These are phyloP conservation scores for Pythium dissotocum DNA, from an alignment of 352 stramenopile genomes.

Conservation along the genomic window DNA sequence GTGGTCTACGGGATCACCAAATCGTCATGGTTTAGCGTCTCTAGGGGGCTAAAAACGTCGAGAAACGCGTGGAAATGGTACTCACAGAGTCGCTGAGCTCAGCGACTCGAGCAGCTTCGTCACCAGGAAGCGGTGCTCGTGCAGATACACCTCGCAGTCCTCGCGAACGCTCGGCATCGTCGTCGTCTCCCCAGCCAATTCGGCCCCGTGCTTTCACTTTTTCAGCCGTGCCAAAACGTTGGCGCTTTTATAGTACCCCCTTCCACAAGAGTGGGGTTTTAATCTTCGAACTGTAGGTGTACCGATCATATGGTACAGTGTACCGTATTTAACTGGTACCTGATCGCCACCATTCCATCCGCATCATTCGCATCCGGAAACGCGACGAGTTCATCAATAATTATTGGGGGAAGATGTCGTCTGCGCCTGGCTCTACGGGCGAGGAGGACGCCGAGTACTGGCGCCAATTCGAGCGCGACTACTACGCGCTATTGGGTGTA, in stretches of 20 bases:
- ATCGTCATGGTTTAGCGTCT: background rate
- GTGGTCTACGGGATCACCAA: constrained; percentile 37
- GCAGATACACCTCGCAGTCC: constrained; percentile 67
- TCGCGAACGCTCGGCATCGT: constrained; percentile 65
- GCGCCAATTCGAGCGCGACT: constrained; percentile 73
- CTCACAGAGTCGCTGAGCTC: constrained; percentile 59
- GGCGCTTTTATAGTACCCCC: constrained; percentile 2
- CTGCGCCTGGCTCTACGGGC: constrained; percentile 2
- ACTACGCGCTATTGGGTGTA: constrained; percentile 83
- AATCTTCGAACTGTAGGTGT: background rate
- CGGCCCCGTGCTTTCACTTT: background rate
- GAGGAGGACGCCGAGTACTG: constrained; percentile 37
- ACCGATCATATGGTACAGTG: background rate
- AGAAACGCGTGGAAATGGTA: background rate
- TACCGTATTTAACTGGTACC: background rate
- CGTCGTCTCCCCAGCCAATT: background rate
- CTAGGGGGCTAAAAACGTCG: background rate
- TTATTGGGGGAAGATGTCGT: background rate
- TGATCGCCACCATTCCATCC: constrained; percentile 1
- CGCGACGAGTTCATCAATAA: background rate
- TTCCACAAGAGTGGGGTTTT: background rate
- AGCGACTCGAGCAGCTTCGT: constrained; percentile 84
- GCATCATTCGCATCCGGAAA: background rate
- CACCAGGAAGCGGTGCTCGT: constrained; percentile 84
- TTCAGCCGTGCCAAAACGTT: background rate